Evolutionary conservation across 2,329 filamentous ascomycete species (phyloP).

Genomic region (Neonectria hederae): DNA sequence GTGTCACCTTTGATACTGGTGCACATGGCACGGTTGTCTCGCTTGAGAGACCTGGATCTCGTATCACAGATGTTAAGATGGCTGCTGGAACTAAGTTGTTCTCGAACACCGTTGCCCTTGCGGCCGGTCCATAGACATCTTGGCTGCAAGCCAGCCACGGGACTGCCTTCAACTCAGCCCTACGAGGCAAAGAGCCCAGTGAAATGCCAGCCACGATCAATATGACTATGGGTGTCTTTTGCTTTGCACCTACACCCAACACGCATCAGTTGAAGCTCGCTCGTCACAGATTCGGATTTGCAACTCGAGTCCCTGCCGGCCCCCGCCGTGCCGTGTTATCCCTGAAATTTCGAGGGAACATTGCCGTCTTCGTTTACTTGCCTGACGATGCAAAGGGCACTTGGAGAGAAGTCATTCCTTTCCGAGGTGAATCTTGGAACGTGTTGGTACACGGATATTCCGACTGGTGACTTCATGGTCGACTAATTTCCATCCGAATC

Average conservation of each 20-base stretch:
- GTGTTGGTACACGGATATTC: constrained; percentile 32
- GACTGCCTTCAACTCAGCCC: constrained; percentile 69
- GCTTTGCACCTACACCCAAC: constrained; percentile 59
- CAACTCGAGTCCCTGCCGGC: constrained; percentile 37
- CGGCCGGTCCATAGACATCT: constrained; percentile 74
- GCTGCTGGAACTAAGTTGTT: constrained; percentile 52
- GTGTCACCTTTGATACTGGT: constrained; percentile 44
- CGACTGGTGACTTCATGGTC: constrained; percentile 25
- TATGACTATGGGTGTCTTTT: constrained; percentile 61
- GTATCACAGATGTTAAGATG: constrained; percentile 34
- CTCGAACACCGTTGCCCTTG: constrained; percentile 70
- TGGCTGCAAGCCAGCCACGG: constrained; percentile 71
- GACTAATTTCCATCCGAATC: constrained; percentile 25
- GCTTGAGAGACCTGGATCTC: constrained; percentile 24
- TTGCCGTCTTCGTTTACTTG: constrained; percentile 52
- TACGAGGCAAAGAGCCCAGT: constrained; percentile 64
- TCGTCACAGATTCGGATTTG: constrained; percentile 66
- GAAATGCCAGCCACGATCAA: constrained; percentile 68
- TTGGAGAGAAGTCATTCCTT: constrained; percentile 59
- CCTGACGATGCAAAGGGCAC: constrained; percentile 61
- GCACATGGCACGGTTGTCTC: constrained; percentile 37
- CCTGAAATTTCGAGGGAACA: constrained; percentile 45
- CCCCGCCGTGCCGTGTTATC: constrained; percentile 37
- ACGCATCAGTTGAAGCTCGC: constrained; percentile 65
- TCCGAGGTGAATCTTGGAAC: constrained; percentile 47